A percentile compares a stretch with the other conserved stretches of the same genome.
These are phyloP conservation scores for Aspergillus quadrilineatus DNA, from an alignment of 2,329 filamentous ascomycete species.

Conservation along the genomic window DNA sequence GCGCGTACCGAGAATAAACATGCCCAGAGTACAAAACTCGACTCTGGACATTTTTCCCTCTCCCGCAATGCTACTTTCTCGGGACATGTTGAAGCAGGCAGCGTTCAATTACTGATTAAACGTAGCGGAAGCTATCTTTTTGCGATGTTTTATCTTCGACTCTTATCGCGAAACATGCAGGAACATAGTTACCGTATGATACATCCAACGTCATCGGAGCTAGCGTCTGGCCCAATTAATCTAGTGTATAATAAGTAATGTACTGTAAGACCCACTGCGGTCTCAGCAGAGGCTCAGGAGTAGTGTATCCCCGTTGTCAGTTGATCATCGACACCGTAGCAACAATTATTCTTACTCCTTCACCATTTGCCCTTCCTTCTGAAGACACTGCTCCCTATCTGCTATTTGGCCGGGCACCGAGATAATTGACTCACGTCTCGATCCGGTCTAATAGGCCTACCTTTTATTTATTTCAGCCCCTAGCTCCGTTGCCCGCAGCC, in stretches of 20 bases:
- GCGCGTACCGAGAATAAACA: constrained; percentile 61
- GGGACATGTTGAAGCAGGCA: constrained; percentile 18
- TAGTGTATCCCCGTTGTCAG: constrained; percentile 1
- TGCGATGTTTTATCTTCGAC: constrained; percentile 5
- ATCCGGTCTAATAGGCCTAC: background rate
- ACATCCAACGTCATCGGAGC: constrained; percentile 21
- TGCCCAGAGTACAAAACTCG: constrained; percentile 61
- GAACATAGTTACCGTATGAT: constrained; percentile 14
- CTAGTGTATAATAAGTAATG: constrained; percentile 11
- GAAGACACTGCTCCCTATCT: background rate
- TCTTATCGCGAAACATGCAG: constrained; percentile 13
- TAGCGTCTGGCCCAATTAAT: background rate
- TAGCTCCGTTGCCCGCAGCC: constrained; percentile 33
- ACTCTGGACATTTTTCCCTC: constrained; percentile 29
- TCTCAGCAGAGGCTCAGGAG: constrained; percentile 24
- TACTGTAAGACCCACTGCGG: constrained; percentile 24
- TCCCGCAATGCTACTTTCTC: background rate
- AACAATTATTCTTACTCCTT: constrained; percentile 8
- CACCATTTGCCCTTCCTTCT: background rate
- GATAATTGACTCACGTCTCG: background rate
- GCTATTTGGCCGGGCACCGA: background rate
- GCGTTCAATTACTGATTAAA: background rate
- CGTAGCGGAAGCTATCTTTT: background rate
- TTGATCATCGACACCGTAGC: constrained; percentile 21
- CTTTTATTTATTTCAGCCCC: constrained; percentile 36